These are phyloP conservation scores for Hypoxylon rubiginosum DNA, from an alignment of 2,329 filamentous ascomycete genomes.

Conservation along the genomic window DNA sequence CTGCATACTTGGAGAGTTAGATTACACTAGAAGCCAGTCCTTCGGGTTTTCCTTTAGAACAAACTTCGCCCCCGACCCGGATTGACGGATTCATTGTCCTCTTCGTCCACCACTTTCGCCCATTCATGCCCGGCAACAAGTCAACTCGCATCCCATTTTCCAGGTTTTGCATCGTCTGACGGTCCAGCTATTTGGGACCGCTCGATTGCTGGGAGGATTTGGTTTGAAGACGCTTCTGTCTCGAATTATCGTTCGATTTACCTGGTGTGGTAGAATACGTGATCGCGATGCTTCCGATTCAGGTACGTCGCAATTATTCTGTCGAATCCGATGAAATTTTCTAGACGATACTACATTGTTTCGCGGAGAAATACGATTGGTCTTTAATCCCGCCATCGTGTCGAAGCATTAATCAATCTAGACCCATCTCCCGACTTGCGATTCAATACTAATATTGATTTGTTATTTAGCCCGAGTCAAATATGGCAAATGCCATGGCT, in stretches of 20 bases:
- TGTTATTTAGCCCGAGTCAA: slow-evolving; percentile 46
- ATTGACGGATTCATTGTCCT: slow-evolving; percentile 41
- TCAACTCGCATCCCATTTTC: slow-evolving; percentile 31
- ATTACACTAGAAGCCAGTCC: slow-evolving; percentile 43
- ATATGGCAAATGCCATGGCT: slow-evolving; percentile 43
- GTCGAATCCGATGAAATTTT: slow-evolving; percentile 13
- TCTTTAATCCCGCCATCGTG: slow-evolving; percentile 3
- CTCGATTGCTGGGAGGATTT: slow-evolving; percentile 30
- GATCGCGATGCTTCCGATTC: slow-evolving; percentile 46
- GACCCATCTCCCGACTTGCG: neutral
- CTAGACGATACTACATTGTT: slow-evolving; percentile 6
- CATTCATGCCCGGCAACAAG: slow-evolving; percentile 34
- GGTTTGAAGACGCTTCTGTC: slow-evolving; percentile 22
- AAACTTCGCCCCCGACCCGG: slow-evolving; percentile 48
- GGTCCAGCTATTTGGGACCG: slow-evolving; percentile 32
- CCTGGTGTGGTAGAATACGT: slow-evolving; percentile 18
- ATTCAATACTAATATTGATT: slow-evolving; percentile 29
- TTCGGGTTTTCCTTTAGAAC: slow-evolving; percentile 42
- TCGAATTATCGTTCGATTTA: slow-evolving; percentile 14
- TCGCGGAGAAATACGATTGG: slow-evolving; percentile 12
- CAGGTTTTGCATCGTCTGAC: slow-evolving; percentile 30
- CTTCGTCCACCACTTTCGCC: slow-evolving; percentile 22
- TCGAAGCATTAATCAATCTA: slow-evolving; percentile 5
- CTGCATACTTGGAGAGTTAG: slow-evolving; percentile 35
- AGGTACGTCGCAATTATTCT: slow-evolving; percentile 43